phyloP scores from a whole-genome alignment of 2,329 filamentous ascomycete genomes.

The Stemphylium beticola region DNA sequence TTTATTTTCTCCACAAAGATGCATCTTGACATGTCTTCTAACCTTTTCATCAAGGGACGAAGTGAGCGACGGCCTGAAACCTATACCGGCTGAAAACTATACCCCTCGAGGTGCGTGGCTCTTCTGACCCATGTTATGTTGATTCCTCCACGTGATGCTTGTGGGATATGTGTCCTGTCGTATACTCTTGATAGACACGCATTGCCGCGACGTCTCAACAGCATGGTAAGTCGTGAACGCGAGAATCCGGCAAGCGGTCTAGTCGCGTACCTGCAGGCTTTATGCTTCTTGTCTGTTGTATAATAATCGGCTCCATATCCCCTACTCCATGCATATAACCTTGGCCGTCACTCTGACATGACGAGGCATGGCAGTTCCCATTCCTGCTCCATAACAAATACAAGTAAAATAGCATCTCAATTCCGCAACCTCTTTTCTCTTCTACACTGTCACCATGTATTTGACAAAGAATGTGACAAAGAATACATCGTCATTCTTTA shows the following conservation, averaged over 20 bases:
- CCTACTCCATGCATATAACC: no score
- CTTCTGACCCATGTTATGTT: neutral
- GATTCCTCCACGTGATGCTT: neutral
- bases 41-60: slow-evolving; percentile 37
- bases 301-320: no score
- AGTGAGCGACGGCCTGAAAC: slow-evolving; percentile 14
- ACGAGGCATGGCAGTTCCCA: no score
- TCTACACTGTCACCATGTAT: no score
- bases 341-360: no score
- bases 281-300: no score
- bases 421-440: no score
- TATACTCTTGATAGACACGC: neutral
- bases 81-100: neutral
- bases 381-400: no score
- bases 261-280: no score
- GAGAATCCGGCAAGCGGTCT: neutral
- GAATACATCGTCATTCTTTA: no score
- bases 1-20: slow-evolving; percentile 32
- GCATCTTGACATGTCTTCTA: slow-evolving; percentile 37
- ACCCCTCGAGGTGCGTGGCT: slow-evolving; percentile 2
- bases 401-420: no score
- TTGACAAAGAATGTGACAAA: no score
- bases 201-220: neutral
- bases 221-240: neutral
- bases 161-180: neutral